Conservation (phyloP, 148 eudicot genomes). For the Silene uniflora region DNA sequence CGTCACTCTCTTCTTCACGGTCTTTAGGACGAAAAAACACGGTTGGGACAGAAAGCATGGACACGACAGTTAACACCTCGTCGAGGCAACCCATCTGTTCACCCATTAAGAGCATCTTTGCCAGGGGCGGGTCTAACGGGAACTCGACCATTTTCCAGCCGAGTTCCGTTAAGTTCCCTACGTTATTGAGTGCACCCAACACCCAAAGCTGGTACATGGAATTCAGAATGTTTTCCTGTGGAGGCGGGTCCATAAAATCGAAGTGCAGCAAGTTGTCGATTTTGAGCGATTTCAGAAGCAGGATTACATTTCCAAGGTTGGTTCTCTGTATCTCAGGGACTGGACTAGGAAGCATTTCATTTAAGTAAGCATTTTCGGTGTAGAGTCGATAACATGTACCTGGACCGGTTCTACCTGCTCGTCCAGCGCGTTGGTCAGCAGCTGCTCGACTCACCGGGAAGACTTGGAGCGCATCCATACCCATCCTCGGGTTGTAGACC, state of each 20-base stretch:
- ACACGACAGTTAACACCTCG: constrained; percentile 86
- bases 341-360: constrained; percentile 83
- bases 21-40: constrained; percentile 96
- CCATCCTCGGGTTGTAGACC: constrained; percentile 96
- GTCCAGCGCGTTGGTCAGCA: constrained; percentile 95
- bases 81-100: constrained; percentile 59
- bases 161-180: constrained; percentile 64
- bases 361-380: constrained; percentile 80
- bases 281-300: constrained; percentile 83
- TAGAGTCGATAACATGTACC: constrained; percentile 92
- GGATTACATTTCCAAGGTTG: constrained; percentile 85
- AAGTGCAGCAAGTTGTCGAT: constrained; percentile 83
- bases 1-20: constrained; percentile 93
- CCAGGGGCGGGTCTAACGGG: constrained; percentile 87
- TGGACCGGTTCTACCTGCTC: constrained; percentile 97
- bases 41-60: constrained; percentile 96
- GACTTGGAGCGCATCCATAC: constrained; percentile 98
- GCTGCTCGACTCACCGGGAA: constrained; percentile 96
- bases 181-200: constrained; percentile 81
- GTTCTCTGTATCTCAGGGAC: constrained; percentile 98
- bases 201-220: constrained; percentile 99
- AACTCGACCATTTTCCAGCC: constrained; percentile 99
- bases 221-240: constrained; percentile 91
- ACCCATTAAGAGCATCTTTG: constrained; percentile 87
- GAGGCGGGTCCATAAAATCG: constrained; percentile 99